These are phyloP conservation scores for Debaryomyces castellii DNA, from an alignment of 805 yeast species.

Conservation along the genomic window DNA sequence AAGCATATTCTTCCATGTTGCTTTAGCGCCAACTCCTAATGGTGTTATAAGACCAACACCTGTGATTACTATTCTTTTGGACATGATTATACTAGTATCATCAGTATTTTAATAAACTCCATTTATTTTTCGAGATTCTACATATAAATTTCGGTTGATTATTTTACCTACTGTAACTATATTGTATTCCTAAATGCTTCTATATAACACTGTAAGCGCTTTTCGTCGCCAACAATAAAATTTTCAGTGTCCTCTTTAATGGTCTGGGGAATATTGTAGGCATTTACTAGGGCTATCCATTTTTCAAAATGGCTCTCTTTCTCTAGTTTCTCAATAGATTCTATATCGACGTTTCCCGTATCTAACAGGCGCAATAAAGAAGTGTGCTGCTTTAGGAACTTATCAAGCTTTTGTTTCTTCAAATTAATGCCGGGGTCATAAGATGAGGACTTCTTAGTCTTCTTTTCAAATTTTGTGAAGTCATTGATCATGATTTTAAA, in stretches of 20 bases:
- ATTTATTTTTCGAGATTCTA: not conserved
- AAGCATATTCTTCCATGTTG: constrained; percentile 55
- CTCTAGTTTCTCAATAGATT: not conserved
- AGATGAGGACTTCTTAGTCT: constrained; percentile 14
- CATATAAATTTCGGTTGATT: not conserved
- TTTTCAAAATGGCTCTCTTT: constrained; percentile 15
- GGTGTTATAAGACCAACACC: constrained; percentile 90
- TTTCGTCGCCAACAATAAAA: constrained; percentile 41
- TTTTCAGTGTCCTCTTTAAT: constrained; percentile 29
- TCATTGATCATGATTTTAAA: constrained; percentile 28
- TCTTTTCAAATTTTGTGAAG: constrained; percentile 27
- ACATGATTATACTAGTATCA: constrained; percentile 4
- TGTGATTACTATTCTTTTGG: constrained; percentile 81
- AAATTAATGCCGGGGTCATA: constrained; percentile 21
- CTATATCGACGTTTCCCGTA: not conserved
- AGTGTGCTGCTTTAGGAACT: constrained; percentile 14
- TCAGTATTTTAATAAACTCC: not conserved
- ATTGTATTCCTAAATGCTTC: constrained; percentile 1
- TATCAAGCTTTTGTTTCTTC: constrained; percentile 25
- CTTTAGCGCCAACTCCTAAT: constrained; percentile 65
- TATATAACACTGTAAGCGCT: constrained; percentile 29
- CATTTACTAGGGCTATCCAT: constrained; percentile 31
- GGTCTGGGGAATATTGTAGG: constrained; percentile 13
- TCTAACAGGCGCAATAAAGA: too few species aligned
- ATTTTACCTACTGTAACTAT: not conserved